Conservation (phyloP, 805 yeast genomes). For the Brettanomyces custersianus region DNA sequence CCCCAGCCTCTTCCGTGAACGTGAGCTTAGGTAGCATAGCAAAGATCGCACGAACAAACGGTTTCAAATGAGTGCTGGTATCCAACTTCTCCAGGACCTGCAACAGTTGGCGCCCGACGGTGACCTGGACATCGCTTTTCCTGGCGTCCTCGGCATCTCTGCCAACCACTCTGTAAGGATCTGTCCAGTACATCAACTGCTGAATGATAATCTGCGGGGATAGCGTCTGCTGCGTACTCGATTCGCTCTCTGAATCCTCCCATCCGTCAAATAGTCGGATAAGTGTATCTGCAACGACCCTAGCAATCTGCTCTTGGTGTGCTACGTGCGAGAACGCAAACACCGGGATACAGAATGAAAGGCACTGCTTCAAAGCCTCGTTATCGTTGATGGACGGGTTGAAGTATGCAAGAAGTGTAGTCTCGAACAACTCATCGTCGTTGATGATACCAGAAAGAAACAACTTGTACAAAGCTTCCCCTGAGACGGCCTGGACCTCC, state of each 20-base stretch:
- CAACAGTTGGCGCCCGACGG: slow-evolving; percentile 46
- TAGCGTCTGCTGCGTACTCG: slow-evolving; percentile 18
- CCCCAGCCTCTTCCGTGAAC: slow-evolving; percentile 25
- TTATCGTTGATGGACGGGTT: slow-evolving; percentile 57
- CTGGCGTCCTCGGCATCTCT: slow-evolving; percentile 31
- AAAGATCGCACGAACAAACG: slow-evolving; percentile 43
- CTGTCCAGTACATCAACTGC: slow-evolving; percentile 79
- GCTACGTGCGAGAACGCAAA: slow-evolving; percentile 66
- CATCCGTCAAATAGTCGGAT: slow-evolving; percentile 41
- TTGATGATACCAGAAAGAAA: slow-evolving; percentile 66
- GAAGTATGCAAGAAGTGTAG: slow-evolving; percentile 65
- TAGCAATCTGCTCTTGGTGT: slow-evolving; percentile 61
- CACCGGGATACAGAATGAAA: slow-evolving; percentile 83
- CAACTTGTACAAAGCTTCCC: slow-evolving; percentile 79
- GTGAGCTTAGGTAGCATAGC: slow-evolving; percentile 40
- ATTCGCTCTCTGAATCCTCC: slow-evolving; percentile 28
- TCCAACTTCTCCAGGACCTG: slow-evolving; percentile 38
- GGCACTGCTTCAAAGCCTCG: slow-evolving; percentile 63
- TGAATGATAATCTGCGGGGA: slow-evolving; percentile 50
- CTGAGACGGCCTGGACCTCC: slow-evolving; percentile 68
- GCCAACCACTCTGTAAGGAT: slow-evolving; percentile 58
- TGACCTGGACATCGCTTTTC: slow-evolving; percentile 43
- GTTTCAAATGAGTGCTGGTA: slow-evolving; percentile 43
- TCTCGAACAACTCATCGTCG: slow-evolving; percentile 64
- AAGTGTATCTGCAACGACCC: slow-evolving; percentile 59